A percentile compares a stretch with the other conserved stretches of the same genome.
phyloP scores from a whole-genome alignment of 148 eudicot species.

The Rhododendron griersonianum region DNA sequence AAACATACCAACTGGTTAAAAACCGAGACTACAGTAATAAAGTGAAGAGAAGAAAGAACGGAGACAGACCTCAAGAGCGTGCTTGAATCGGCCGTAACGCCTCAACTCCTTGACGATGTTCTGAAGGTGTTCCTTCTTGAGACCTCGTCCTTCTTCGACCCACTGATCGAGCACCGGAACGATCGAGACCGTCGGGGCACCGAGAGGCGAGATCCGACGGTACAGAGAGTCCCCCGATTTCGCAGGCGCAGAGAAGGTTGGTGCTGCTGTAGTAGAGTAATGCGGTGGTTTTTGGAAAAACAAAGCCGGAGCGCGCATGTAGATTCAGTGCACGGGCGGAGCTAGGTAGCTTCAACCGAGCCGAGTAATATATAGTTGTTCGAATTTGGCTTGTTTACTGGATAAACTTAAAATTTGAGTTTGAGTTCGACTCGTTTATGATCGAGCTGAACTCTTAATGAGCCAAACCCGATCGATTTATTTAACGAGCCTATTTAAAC shows the following conservation, averaged over 20 bases:
- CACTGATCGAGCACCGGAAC: constrained; percentile 34
- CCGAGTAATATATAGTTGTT: no score
- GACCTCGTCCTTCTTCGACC: constrained; percentile 23
- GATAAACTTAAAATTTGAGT: no score
- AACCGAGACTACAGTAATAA: no score
- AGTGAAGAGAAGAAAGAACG: no score
- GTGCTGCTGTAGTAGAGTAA: not conserved
- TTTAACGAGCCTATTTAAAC: no score
- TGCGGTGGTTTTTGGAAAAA: not conserved
- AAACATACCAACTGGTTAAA: no score
- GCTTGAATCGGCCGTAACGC: constrained; percentile 21
- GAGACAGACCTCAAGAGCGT: constrained; percentile 31
- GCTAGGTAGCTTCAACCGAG: not conserved
- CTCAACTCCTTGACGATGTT: constrained; percentile 23
- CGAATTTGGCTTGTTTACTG: no score
- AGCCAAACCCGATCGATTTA: no score
- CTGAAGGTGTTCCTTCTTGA: constrained; percentile 10
- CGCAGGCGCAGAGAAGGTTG: not conserved
- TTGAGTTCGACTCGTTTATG: no score
- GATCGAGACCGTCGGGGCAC: constrained; percentile 16
- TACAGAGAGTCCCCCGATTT: constrained; percentile 18
- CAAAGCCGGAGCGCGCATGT: not conserved
- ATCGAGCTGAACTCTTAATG: no score
- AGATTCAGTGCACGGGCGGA: not conserved
- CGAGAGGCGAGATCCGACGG: constrained; percentile 26